Evolutionary conservation across 768 basidiomycete species (phyloP), one percentile per base, ranked within the genome.

Genomic region (Suillus discolor): DNA sequence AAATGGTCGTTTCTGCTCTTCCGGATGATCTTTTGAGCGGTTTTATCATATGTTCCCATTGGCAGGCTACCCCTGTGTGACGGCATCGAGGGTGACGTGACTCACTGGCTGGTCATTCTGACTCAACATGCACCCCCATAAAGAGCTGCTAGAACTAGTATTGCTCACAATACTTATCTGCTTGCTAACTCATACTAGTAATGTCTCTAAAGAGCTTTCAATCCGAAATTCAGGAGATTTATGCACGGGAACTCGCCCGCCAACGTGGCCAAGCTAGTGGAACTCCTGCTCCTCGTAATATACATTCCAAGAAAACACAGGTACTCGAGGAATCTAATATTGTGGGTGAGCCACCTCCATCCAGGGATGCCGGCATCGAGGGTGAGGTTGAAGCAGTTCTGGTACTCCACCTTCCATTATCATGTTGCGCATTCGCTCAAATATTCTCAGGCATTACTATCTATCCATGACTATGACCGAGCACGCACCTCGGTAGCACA

Each of bases 171-270:
- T 16, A 39, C 25, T 25, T 18, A 20, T 39, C 16, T 28, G 4
- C 57, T 11, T 16, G 25, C 16, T 18, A 41, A 42, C 25, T 31
- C 16, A 28, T 5, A 31, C 31, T 31, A 31, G 6, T 31, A 42
- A 79, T 80, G 79, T 71, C 75, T 23, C 69, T 80, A 59, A 73
- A 71, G 45, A 75, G 66, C 66, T 80, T 80, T 69, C 92, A 94
- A 76, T 83, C 78, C 71, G 91, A 92, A 77, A 94, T 93, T 67
- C 88, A 93, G 67, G 86, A 90, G 69, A 90, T 93, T 71, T 86
- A 87, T 65, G 81, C 84, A 69, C 85, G 88, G 60, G 90, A 92
- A 76, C 78, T 86, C 54, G 78, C 83, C 38, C 91, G 85, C 75
- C 88, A 92, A 68, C 85, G 90, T 47, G 75, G 36, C 57, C 70